Base-by-base conservation (phyloP, 2,329 filamentous ascomycete species). In the Fusarium miscanthi region DNA sequence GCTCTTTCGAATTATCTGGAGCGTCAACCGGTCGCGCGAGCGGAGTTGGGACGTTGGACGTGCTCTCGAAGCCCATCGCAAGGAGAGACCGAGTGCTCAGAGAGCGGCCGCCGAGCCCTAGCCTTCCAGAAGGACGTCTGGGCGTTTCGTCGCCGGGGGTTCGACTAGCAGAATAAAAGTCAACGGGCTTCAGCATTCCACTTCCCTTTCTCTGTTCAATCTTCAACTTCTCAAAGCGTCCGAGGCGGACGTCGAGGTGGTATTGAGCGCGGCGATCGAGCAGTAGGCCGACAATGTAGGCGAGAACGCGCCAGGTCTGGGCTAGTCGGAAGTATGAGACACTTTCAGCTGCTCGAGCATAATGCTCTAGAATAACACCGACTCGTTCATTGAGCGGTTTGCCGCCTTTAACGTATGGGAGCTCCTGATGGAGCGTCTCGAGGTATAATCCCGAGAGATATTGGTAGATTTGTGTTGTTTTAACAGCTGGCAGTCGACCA, bases 281-380 rank as follows among this genome's bases (percentile, higher is more conserved):
- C 2, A 92, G 81, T 17, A 90, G 78, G 25, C 83, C 81, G 72
- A 90, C 85, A 14, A 86, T 87, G 74, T 88, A 90, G 1, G 86
- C 85, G 25, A 92, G 76, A 17, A 91, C 84, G 35, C 89, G 86
- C 90, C 90, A 92, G 2, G 89, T 90, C 76, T 92, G 90, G 9
- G 90, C 88, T 1, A 92, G 82, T 2, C 90, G 85, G 75, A 88
- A 91, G 52, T 88, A 83, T 37, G 85, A 86, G 25, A 87, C 85
- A 6, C 81, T 82, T 71, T 91, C 88, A 4, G 90, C 88, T n/a
- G 87, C 86, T 30, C 80, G 82, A 6, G 89, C 89, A 74, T 87
- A 92, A 40, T 85, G 81, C 68, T 90, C 87, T 67, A 91, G 81
- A 13, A 90, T 89, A 4, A 74, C 66, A 2, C 78, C 77, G 5